Conservation (phyloP, 805 yeast genomes). For the Starmerella asiatica region DNA sequence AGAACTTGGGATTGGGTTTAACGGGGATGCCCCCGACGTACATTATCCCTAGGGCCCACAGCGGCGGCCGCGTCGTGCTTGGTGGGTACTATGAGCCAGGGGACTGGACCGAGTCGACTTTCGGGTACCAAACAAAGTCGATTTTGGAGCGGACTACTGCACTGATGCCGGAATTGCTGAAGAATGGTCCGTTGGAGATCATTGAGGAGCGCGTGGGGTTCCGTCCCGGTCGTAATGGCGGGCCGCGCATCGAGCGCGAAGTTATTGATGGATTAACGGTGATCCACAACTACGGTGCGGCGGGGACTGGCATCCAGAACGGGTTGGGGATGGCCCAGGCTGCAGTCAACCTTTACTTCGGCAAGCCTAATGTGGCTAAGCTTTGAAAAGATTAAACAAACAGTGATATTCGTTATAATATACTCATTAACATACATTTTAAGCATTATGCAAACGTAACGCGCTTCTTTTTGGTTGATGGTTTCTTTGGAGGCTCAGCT, state of each 20-base stretch:
- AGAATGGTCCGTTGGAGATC: constrained; percentile 34
- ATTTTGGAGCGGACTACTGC: constrained; percentile 46
- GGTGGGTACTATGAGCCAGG: constrained; percentile 63
- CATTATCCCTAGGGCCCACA: constrained; percentile 56
- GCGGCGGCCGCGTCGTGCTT: constrained; percentile 51
- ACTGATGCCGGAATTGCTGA: constrained; percentile 34
- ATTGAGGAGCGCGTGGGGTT: constrained; percentile 58
- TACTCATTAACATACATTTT: no score
- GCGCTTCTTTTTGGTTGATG: constrained; percentile 8
- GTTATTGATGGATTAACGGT: constrained; percentile 31
- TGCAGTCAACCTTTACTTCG: constrained; percentile 24
- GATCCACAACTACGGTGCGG: constrained; percentile 67
- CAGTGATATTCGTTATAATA: neutral
- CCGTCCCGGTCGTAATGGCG: constrained; percentile 66
- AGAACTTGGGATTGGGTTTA: constrained; percentile 31
- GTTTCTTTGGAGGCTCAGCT: constrained; percentile 28
- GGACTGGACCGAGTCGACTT: constrained; percentile 50
- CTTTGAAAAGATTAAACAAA: neutral
- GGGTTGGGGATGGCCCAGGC: constrained; percentile 50
- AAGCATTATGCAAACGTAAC: constrained; percentile 16
- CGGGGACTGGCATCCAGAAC: constrained; percentile 65
- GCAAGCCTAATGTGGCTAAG: neutral
- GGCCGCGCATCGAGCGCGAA: constrained; percentile 55
- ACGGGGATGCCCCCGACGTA: constrained; percentile 38
- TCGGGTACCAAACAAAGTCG: constrained; percentile 43